These are phyloP conservation scores for Beauveria brongniartii DNA, from an alignment of 2,329 filamentous ascomycete species.

Conservation along the genomic window DNA sequence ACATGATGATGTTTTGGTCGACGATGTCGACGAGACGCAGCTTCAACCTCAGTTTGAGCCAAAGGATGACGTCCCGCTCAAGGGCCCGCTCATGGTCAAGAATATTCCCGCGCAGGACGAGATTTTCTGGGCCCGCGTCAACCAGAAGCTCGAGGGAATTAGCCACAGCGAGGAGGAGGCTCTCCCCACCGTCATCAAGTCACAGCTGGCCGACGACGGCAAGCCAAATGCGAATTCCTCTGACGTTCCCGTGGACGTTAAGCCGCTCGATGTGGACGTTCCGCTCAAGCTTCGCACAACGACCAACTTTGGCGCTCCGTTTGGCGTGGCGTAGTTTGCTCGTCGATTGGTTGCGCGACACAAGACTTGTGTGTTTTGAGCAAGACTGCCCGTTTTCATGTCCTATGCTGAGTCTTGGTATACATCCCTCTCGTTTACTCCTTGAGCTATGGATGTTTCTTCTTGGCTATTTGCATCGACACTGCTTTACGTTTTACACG, in stretches of 20 bases:
- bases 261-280: conserved; percentile 32
- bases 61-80: conserved; percentile 37
- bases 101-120: conserved; percentile 51
- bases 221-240: conserved; percentile 1
- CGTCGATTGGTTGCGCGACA: not conserved
- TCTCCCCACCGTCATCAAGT: conserved; percentile 33
- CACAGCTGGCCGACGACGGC: conserved; percentile 22
- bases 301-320: conserved; percentile 40
- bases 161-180: conserved; percentile 38
- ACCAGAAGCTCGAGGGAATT: conserved; percentile 44
- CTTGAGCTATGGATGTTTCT: not conserved
- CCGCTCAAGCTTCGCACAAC: conserved; percentile 37
- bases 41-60: conserved; percentile 28
- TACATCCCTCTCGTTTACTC: not conserved
- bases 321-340: conserved; percentile 26
- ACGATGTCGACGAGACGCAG: conserved; percentile 11
- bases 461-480: not conserved
- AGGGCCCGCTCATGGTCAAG: conserved; percentile 44
- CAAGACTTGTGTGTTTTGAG: not conserved
- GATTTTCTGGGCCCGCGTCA: conserved; percentile 41
- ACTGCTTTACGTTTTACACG: not conserved
- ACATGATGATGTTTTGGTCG: not conserved
- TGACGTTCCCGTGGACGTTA: conserved; percentile 13
- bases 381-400: too few relatives aligned
- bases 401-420: too few relatives aligned